Percentiles rank a stretch among this genome's conserved stretches.
Evolutionary conservation across 2,329 filamentous ascomycete species (phyloP).

Genomic region (Aspergillus proliferans): DNA sequence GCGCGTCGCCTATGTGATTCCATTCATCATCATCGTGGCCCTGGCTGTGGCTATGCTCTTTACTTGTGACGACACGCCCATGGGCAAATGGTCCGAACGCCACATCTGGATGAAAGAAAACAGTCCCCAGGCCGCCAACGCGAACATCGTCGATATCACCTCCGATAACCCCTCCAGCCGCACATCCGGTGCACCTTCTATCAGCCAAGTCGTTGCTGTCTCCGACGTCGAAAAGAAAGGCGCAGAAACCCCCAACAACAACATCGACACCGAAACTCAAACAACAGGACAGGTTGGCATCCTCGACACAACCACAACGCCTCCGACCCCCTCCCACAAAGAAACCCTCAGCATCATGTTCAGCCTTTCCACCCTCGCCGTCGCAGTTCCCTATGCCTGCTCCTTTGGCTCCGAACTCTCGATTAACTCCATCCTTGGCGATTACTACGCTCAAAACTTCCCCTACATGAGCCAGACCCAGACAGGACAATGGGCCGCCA

Average conservation of each 20-base stretch:
- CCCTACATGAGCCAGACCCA: conserved; percentile 48
- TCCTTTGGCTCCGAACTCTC: conserved; percentile 56
- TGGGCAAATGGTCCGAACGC: conserved; percentile 73
- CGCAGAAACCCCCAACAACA: conserved; percentile 15
- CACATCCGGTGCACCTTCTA: conserved; percentile 18
- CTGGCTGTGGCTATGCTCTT: conserved; percentile 65
- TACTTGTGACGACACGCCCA: conserved; percentile 74
- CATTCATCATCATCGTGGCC: conserved; percentile 65
- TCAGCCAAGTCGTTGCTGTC: conserved; percentile 12
- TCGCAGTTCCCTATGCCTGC: conserved; percentile 53
- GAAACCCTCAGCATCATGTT: conserved; percentile 58
- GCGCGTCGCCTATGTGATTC: conserved; percentile 78
- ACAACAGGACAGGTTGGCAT: conserved; percentile 45
- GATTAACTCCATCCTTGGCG: conserved; percentile 56
- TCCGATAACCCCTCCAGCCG: conserved; percentile 15
- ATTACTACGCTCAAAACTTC: conserved; percentile 55
- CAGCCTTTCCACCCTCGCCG: conserved; percentile 52
- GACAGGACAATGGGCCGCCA: conserved; percentile 51
- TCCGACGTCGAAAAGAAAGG: conserved; percentile 30
- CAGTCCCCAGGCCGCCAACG: conserved; percentile 9
- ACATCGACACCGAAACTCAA: conserved; percentile 35
- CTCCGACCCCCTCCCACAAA: conserved; percentile 59
- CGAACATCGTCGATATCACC: conserved; percentile 26
- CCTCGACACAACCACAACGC: conserved; percentile 49
- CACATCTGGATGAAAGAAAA: conserved; percentile 49